These are phyloP conservation scores for Choanephora cucurbitarum DNA, from an alignment of 371 early-diverging fungal genomes.

Conservation along the genomic window DNA sequence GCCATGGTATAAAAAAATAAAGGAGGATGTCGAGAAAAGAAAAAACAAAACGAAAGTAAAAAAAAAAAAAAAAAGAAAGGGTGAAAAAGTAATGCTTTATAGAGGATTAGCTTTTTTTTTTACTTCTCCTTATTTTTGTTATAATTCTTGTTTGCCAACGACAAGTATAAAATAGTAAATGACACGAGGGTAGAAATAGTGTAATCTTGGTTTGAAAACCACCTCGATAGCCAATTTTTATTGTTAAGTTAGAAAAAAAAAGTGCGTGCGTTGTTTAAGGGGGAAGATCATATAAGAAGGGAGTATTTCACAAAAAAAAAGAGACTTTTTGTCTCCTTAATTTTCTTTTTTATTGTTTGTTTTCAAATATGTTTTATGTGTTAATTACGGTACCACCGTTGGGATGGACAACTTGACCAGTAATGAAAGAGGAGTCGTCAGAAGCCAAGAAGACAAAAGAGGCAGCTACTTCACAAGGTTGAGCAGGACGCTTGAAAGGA, in stretches of 20 bases:
- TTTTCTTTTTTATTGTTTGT: neutral
- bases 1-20: slow-evolving; percentile 8
- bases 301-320: neutral
- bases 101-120: neutral
- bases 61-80: slow-evolving; percentile 22
- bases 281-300: neutral
- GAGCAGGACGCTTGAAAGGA: slow-evolving; percentile 69
- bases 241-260: neutral
- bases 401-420: slow-evolving; percentile 61
- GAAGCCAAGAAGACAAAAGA: slow-evolving; percentile 64
- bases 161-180: slow-evolving; percentile 11
- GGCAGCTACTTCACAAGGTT: slow-evolving; percentile 66
- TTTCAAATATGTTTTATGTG: slow-evolving; percentile 25
- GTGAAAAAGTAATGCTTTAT: slow-evolving; percentile 12
- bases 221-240: neutral
- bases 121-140: neutral
- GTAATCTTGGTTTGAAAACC: neutral
- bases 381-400: slow-evolving; percentile 54
- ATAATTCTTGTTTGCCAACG: neutral
- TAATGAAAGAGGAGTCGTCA: slow-evolving; percentile 63
- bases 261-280: neutral
- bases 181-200: slow-evolving; percentile 1
- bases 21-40: slow-evolving; percentile 17
- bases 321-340: neutral
- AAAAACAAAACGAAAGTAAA: slow-evolving; percentile 20